phyloP scores from a whole-genome alignment of 2,329 filamentous ascomycete species.

The Calonectria henricotiae region DNA sequence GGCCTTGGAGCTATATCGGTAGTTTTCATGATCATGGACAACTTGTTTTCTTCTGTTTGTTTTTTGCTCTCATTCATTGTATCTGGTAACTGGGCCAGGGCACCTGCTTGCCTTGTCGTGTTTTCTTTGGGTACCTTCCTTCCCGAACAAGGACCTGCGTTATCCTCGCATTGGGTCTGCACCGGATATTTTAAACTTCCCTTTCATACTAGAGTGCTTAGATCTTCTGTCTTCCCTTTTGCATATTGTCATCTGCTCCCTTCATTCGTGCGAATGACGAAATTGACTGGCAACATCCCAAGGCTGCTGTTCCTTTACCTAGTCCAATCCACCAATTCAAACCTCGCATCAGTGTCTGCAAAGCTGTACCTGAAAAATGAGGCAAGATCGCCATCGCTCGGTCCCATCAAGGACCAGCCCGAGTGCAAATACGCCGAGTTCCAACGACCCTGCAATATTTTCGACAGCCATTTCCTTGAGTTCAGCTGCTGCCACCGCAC shows the following conservation, averaged over 20 bases:
- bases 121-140: neutral
- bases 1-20: too few species aligned
- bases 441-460: conserved; percentile 26
- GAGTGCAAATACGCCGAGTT: conserved; percentile 18
- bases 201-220: neutral
- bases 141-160: neutral
- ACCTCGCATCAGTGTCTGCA: neutral
- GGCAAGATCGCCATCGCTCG: conserved; percentile 40
- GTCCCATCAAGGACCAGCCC: conserved; percentile 32
- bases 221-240: neutral
- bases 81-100: neutral
- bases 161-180: neutral
- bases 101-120: neutral
- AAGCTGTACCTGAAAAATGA: conserved; percentile 19
- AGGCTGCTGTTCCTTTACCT: too few species aligned
- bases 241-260: neutral
- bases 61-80: neutral
- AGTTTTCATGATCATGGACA: too few species aligned
- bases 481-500: neutral
- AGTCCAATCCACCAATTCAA: too few species aligned
- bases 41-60: neutral
- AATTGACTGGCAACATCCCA: neutral
- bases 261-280: neutral
- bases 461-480: neutral
- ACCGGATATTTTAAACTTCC: neutral